A percentile compares a stretch with the other conserved stretches of the same genome.
Conservation (phyloP, 345 rosid genomes). For the Eucalyptus virginea region DNA sequence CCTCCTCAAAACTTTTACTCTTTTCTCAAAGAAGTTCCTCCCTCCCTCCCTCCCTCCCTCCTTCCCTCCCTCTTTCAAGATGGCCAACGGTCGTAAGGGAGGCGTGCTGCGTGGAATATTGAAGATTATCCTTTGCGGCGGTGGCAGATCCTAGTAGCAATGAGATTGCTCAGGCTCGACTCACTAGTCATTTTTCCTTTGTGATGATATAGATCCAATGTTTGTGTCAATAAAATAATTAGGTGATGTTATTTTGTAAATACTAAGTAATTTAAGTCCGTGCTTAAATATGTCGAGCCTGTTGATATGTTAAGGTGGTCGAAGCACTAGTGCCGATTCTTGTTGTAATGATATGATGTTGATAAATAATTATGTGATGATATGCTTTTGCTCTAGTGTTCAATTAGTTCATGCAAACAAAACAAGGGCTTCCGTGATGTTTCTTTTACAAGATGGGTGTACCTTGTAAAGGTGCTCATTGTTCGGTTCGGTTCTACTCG, state of each 20-base stretch:
- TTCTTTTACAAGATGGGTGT: not conserved
- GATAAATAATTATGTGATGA: not conserved
- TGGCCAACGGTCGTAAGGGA: too few relatives aligned
- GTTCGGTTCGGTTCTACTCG: accelerated
- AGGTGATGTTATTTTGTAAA: not conserved
- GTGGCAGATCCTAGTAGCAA: accelerated
- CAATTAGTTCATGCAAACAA: not conserved
- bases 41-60: not conserved
- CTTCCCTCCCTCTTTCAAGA: too few relatives aligned
- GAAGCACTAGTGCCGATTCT: accelerated
- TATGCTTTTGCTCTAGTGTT: not conserved
- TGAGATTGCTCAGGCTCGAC: not conserved
- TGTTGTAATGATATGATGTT: too few relatives aligned
- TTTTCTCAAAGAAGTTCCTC: not conserved
- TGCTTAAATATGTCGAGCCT: not conserved
- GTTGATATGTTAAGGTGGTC: not conserved
- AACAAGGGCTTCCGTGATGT: not conserved
- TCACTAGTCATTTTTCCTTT: not conserved
- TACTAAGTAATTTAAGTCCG: accelerated
- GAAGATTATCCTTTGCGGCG: too few relatives aligned
- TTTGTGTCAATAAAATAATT: not conserved
- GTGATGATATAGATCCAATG: accelerated
- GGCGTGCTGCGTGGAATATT: too few relatives aligned
- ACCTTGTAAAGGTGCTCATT: not conserved
- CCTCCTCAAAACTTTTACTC: not conserved